phyloP scores from a whole-genome alignment of 208 protist species.

The Crithidia fasciculata region DNA sequence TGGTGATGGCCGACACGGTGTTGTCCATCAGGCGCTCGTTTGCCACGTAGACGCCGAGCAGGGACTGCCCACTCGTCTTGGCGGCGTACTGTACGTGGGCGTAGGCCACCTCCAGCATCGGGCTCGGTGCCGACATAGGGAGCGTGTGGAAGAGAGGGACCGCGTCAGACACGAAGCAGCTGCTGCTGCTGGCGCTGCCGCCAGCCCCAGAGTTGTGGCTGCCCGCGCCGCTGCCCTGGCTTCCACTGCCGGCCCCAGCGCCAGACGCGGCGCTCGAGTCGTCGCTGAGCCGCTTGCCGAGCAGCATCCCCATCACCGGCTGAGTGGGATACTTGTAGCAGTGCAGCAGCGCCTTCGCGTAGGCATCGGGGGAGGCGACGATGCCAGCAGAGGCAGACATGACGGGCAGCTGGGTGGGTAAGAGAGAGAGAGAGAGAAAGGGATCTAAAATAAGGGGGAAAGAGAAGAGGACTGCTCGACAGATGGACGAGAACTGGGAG shows the following conservation, averaged over 20 bases:
- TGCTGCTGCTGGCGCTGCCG: constrained; percentile 19
- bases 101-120: constrained; percentile 85
- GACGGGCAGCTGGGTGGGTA: not conserved
- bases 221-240: constrained; percentile 3
- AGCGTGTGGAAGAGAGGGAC: constrained; percentile 84
- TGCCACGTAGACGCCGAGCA: constrained; percentile 86
- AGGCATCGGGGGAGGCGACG: constrained; percentile 70
- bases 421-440: constrained; percentile 5
- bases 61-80: constrained; percentile 62
- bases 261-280: constrained; percentile 11
- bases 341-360: constrained; percentile 86
- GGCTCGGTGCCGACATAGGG: constrained; percentile 76
- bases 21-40: constrained; percentile 77
- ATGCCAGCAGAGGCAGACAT: constrained; percentile 37
- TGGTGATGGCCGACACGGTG: constrained; percentile 44
- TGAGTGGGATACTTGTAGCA: constrained; percentile 88
- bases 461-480: not conserved
- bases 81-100: constrained; percentile 70
- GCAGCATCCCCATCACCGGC: constrained; percentile 77
- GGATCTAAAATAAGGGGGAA: not conserved
- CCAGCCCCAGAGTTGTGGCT: not conserved
- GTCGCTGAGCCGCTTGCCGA: constrained; percentile 75
- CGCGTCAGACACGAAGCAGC: constrained; percentile 68
- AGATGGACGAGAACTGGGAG: too few species aligned
- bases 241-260: constrained; percentile 9